Evolutionary conservation across 805 yeast genomes (phyloP), one percentile per base, ranked within the genome.

Genomic region (Candida michaelii): DNA sequence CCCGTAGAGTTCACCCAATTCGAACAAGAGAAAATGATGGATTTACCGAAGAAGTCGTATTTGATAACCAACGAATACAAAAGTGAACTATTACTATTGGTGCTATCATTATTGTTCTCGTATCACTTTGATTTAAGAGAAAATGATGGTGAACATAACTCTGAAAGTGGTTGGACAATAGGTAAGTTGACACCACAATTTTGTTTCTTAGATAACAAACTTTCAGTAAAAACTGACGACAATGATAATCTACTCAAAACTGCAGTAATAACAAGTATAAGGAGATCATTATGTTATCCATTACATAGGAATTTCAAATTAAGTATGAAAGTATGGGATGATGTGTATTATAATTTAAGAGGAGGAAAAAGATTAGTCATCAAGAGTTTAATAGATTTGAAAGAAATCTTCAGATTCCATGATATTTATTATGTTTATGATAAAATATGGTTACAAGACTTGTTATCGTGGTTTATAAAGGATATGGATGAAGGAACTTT

Each of bases 91-190:
- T 83, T 88, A 52, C 70, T 82, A 30, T 73, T 86, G 0, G 60
- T 91, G 1, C 57, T 89, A 0, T 79, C 86, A 16, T 49, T 90
- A 0, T 50, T 93, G 14, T 93, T 85, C 62, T 80, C 85, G 1
- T 85, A 80, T 52, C 76, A 77, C 40, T 89, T 83, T 58, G 97
- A 93, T 49, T 62, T 76, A 38, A 67, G 97, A 27, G 84, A 85
- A 41, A 88, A 83, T 27, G 80, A 77, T 54, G 83, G 83, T 10
- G 83, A 78, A 14, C 77, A 80, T 40, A 88, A 80, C 13, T 80
- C 86, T 4, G 99, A 93, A 61, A 85, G 95, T 44, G 88, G 95
- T 0, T 93, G 99, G 99, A 82, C 91, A 0, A 76, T 93, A 4
- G 99, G 99, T 1, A 89, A 85, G 51, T 53, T 93, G 16, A 67